Percentiles rank a stretch among this genome's conserved stretches.
These are phyloP conservation scores for Penicillium daleae DNA, from an alignment of 495 filamentous ascomycete species.

Conservation along the genomic window DNA sequence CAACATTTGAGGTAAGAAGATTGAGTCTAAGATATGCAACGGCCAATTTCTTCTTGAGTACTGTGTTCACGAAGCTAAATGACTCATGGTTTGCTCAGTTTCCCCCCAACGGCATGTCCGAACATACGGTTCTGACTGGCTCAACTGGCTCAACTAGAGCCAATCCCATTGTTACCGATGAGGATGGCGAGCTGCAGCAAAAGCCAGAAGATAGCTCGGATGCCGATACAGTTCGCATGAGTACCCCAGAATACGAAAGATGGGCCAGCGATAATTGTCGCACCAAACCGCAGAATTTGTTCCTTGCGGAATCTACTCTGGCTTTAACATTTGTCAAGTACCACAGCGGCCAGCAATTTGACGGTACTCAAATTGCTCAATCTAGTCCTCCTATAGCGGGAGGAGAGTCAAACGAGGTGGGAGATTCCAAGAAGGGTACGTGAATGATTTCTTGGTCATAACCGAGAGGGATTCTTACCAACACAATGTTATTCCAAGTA, in stretches of 20 bases:
- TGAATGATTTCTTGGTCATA: neutral
- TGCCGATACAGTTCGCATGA: constrained; percentile 1
- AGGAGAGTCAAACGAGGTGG: constrained; percentile 1
- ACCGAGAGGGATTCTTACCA: neutral
- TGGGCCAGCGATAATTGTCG: neutral
- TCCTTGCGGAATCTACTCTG: constrained; percentile 5
- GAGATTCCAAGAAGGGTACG: constrained; percentile 6
- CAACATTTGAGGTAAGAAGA: neutral
- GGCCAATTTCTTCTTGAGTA: neutral
- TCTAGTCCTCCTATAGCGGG: constrained; percentile 1
- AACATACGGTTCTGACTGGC: constrained; percentile 1
- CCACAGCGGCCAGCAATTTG: neutral
- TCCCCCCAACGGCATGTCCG: neutral
- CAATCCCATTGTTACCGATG: constrained; percentile 3
- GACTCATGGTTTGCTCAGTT: constrained; percentile 4
- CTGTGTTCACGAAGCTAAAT: constrained; percentile 4
- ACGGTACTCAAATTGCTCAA: constrained; percentile 6
- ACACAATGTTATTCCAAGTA: neutral
- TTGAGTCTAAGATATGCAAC: constrained; percentile 1
- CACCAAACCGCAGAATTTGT: constrained; percentile 1
- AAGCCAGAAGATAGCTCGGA: constrained; percentile 8
- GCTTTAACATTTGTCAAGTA: constrained; percentile 4
- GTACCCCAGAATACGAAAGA: constrained; percentile 8
- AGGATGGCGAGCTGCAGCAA: neutral
- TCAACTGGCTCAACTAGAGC: constrained; percentile 4